Conservation (phyloP, 2,329 filamentous ascomycete species). For the Capronia americana region DNA sequence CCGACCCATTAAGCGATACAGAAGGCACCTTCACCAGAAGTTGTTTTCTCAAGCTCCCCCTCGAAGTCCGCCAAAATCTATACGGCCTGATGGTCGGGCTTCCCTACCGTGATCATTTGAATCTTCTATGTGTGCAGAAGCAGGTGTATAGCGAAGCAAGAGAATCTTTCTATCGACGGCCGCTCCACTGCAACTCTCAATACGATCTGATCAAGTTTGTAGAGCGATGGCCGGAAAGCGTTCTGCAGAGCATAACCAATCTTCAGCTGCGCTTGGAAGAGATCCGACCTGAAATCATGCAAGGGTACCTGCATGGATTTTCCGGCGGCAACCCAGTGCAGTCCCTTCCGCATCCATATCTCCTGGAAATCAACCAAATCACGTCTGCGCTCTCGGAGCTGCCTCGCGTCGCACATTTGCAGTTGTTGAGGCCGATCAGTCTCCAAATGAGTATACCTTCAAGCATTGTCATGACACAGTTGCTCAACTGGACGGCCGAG, state of each 20-base stretch:
- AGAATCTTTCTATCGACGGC: conserved; percentile 28
- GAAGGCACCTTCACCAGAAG: not conserved
- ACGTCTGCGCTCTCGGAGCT: conserved; percentile 23
- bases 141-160: conserved; percentile 31
- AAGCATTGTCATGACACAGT: conserved; percentile 18
- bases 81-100: conserved; percentile 28
- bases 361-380: conserved; percentile 29
- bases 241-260: conserved; percentile 23
- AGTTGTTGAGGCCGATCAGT: conserved; percentile 13
- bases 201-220: conserved; percentile 27
- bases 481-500: conserved; percentile 22
- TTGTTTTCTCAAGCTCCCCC: conserved; percentile 26
- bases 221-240: conserved; percentile 1
- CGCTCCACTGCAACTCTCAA: conserved; percentile 25
- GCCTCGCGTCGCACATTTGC: conserved; percentile 19
- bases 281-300: conserved; percentile 22
- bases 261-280: conserved; percentile 26
- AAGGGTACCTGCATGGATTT: conserved; percentile 18
- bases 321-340: conserved; percentile 4
- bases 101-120: conserved; percentile 21
- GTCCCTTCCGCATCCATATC: conserved; percentile 26
- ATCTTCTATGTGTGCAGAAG: conserved; percentile 26
- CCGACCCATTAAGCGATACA: not conserved
- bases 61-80: conserved; percentile 30
- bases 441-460: conserved; percentile 17